Conservation (phyloP, 495 filamentous ascomycete species). For the Coniosporium apollinis region DNA sequence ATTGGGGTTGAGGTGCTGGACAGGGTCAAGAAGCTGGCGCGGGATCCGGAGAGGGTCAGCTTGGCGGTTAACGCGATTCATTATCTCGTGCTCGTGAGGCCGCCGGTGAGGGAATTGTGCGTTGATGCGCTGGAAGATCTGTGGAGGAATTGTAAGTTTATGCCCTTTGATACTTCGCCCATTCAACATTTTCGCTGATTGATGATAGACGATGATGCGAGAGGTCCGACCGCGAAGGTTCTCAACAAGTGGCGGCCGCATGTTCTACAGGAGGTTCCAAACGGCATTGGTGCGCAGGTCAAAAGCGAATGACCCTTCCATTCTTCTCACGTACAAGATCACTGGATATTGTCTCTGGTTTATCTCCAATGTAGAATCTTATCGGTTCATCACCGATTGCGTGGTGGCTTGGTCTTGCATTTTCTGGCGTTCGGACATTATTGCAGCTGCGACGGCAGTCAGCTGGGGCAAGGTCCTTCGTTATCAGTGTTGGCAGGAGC, state of each 20-base stretch:
- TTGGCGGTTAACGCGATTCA: conserved; percentile 32
- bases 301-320: conserved; percentile 3
- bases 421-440: too few relatives aligned
- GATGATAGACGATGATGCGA: conserved; percentile 30
- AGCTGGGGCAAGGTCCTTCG: too few relatives aligned
- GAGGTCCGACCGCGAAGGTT: conserved; percentile 26
- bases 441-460: too few relatives aligned
- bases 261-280: conserved; percentile 21
- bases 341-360: too few relatives aligned
- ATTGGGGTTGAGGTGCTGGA: conserved; percentile 52
- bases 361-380: too few relatives aligned
- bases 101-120: conserved; percentile 64
- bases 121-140: conserved; percentile 73
- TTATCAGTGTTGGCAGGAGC: too few relatives aligned
- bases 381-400: too few relatives aligned
- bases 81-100: conserved; percentile 73
- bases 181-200: conserved; percentile 2
- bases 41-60: conserved; percentile 66
- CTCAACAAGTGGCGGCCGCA: conserved; percentile 33
- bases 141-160: conserved; percentile 56
- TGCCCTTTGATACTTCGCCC: conserved; percentile 1
- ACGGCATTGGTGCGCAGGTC: not conserved
- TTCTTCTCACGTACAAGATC: too few relatives aligned
- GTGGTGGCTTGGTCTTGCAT: too few relatives aligned
- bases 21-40: conserved; percentile 62